phyloP scores from a whole-genome alignment of 495 filamentous ascomycete species.

The Xylaria curta region DNA sequence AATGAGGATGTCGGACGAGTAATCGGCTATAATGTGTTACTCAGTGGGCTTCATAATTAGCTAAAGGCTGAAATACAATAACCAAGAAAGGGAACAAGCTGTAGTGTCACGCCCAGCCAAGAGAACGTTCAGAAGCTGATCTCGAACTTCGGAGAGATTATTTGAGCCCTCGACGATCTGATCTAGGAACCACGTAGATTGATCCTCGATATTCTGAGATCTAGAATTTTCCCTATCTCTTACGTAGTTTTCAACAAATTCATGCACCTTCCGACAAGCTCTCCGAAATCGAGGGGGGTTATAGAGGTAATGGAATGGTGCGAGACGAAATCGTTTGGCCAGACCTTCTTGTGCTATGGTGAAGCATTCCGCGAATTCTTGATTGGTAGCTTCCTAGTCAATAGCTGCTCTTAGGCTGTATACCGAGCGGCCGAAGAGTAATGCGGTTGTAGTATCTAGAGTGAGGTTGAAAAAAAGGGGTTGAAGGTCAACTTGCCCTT shows the following conservation, averaged over 20 bases:
- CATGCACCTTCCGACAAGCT: slow-evolving; percentile 49
- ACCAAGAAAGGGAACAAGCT: slow-evolving; percentile 47
- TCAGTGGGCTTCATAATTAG: not conserved
- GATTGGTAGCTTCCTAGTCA: slow-evolving; percentile 35
- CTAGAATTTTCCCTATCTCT: slow-evolving; percentile 28
- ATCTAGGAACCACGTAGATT: slow-evolving; percentile 10
- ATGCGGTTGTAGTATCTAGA: slow-evolving; percentile 44
- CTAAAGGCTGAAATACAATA: not conserved
- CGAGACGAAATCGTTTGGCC: slow-evolving; percentile 48
- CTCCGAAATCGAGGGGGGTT: slow-evolving; percentile 40
- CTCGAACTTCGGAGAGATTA: slow-evolving; percentile 25
- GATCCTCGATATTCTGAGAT: not conserved
- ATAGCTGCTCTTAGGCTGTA: slow-evolving; percentile 42
- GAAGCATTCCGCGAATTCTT: slow-evolving; percentile 47
- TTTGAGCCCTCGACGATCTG: not conserved
- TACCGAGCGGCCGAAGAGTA: slow-evolving; percentile 49
- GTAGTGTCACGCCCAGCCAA: slow-evolving; percentile 35
- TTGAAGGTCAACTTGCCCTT: slow-evolving; percentile 50
- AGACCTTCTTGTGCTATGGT: slow-evolving; percentile 46
- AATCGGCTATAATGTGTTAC: not conserved
- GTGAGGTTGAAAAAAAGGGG: slow-evolving; percentile 56
- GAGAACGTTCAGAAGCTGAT: slow-evolving; percentile 39
- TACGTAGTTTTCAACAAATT: slow-evolving; percentile 48
- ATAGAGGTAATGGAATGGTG: slow-evolving; percentile 47
- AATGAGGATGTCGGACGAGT: not conserved